A percentile compares a stretch with the other conserved stretches of the same genome.
phyloP scores from a whole-genome alignment of 2,329 filamentous ascomycete species.

The Sphaerulina vaccinii region DNA sequence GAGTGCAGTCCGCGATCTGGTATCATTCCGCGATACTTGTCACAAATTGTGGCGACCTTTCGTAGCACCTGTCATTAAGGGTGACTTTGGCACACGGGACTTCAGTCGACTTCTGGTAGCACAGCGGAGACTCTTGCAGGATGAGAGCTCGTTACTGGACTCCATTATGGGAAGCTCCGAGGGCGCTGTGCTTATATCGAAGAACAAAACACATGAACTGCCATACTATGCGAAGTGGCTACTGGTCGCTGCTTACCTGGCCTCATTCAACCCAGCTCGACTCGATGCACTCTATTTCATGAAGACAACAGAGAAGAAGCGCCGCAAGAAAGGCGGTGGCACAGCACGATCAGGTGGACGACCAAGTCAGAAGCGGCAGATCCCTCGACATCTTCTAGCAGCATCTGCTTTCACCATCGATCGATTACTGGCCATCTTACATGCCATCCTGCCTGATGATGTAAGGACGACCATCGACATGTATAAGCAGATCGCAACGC shows the following conservation, averaged over 20 bases:
- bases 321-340: slow-evolving; percentile 51
- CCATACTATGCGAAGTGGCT: slow-evolving; percentile 73
- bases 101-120: slow-evolving; percentile 80
- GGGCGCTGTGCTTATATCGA: slow-evolving; percentile 15
- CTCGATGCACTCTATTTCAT: slow-evolving; percentile 75
- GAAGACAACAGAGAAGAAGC: slow-evolving; percentile 58
- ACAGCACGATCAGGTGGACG: slow-evolving; percentile 35
- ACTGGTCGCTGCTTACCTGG: slow-evolving; percentile 74
- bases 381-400: slow-evolving; percentile 72
- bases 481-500: slow-evolving; percentile 62
- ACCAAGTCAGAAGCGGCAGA: slow-evolving; percentile 59
- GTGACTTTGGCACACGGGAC: slow-evolving; percentile 72
- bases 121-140: slow-evolving; percentile 67
- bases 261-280: slow-evolving; percentile 74
- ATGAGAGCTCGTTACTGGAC: slow-evolving; percentile 68
- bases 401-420: slow-evolving; percentile 76
- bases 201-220: slow-evolving; percentile 47
- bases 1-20: slow-evolving; percentile 75
- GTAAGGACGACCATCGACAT: slow-evolving; percentile 48
- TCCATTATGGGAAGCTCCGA: slow-evolving; percentile 50
- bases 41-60: slow-evolving; percentile 81
- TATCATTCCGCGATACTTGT: slow-evolving; percentile 68
- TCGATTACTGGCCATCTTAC: slow-evolving; percentile 74
- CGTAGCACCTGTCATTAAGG: slow-evolving; percentile 70
- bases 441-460: slow-evolving; percentile 58